Conservation (phyloP, 2,329 filamentous ascomycete species). For the Aspergillus chevalieri region DNA sequence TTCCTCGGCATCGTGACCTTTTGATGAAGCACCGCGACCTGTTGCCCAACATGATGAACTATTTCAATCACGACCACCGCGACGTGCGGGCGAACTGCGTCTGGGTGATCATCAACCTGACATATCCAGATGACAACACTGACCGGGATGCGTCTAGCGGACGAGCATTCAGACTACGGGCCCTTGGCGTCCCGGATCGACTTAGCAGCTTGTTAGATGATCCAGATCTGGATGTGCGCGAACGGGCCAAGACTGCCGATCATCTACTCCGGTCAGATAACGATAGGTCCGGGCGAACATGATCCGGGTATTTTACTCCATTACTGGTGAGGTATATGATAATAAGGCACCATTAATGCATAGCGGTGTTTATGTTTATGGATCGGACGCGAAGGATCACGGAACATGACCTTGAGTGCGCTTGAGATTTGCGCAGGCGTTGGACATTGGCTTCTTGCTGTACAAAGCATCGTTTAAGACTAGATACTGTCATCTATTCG, state of each 20-base stretch:
- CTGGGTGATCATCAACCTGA: slow-evolving; percentile 79
- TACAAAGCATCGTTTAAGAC: slow-evolving; percentile 1
- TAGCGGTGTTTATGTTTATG: slow-evolving; percentile 9
- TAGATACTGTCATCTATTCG: slow-evolving; percentile 1
- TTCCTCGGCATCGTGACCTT: slow-evolving; percentile 69
- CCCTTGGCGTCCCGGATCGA: slow-evolving; percentile 63
- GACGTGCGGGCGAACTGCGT: slow-evolving; percentile 73
- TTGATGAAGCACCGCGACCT: slow-evolving; percentile 71
- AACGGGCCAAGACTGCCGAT: slow-evolving; percentile 73
- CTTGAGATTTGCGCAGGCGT: not conserved
- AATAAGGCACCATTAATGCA: slow-evolving; percentile 7
- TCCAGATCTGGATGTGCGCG: slow-evolving; percentile 70
- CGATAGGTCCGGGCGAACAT: not conserved
- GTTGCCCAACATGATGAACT: slow-evolving; percentile 63
- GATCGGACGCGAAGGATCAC: not conserved
- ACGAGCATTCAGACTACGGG: slow-evolving; percentile 62
- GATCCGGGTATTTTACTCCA: not conserved
- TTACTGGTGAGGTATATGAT: not conserved
- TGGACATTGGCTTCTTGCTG: not conserved
- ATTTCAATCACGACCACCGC: slow-evolving; percentile 66
- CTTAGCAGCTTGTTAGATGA: slow-evolving; percentile 62
- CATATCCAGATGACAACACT: slow-evolving; percentile 68
- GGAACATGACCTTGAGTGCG: not conserved
- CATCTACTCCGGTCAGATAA: slow-evolving; percentile 55
- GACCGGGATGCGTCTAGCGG: slow-evolving; percentile 61